Percentiles rank a stretch among this genome's conserved stretches.
Conservation (phyloP, 2,329 filamentous ascomycete genomes). For the Neonectria sp. region DNA sequence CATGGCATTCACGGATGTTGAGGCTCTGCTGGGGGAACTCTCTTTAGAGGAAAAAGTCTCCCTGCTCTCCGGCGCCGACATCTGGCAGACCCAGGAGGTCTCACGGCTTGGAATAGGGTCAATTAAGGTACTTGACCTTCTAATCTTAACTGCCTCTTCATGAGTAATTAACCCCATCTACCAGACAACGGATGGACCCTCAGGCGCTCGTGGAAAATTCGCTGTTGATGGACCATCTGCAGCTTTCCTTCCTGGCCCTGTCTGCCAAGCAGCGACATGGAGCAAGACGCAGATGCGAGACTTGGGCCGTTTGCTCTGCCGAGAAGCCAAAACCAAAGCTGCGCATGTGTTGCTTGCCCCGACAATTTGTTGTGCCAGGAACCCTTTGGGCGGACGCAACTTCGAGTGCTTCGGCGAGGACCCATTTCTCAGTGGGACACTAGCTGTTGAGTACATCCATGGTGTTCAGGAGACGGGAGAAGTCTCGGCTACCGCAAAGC, state of each 20-base stretch:
- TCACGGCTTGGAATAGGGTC: conserved; percentile 26
- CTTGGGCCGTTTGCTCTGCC: conserved; percentile 61
- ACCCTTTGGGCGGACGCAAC: conserved; percentile 62
- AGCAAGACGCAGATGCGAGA: conserved; percentile 15
- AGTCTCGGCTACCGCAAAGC: conserved; percentile 59
- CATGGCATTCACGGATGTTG: not conserved
- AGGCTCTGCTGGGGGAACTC: conserved; percentile 7
- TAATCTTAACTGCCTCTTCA: not conserved
- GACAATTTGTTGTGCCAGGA: conserved; percentile 61
- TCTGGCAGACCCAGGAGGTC: conserved; percentile 30
- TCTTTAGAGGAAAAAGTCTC: conserved; percentile 29
- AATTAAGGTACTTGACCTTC: conserved; percentile 16
- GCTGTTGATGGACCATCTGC: conserved; percentile 28
- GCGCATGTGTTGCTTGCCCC: conserved; percentile 81
- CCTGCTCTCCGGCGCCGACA: conserved; percentile 23
- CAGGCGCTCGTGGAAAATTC: conserved; percentile 26
- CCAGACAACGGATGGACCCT: conserved; percentile 28
- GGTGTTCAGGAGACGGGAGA: conserved; percentile 59
- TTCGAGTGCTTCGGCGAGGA: conserved; percentile 63
- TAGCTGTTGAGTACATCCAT: conserved; percentile 57
- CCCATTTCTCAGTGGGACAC: conserved; percentile 58
- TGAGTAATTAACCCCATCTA: not conserved
- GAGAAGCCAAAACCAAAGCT: conserved; percentile 69
- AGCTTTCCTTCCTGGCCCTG: conserved; percentile 29
- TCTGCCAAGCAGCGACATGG: conserved; percentile 35